Evolutionary conservation across 2,329 filamentous ascomycete genomes (phyloP).

Genomic region (Arthrobotrys iridis): DNA sequence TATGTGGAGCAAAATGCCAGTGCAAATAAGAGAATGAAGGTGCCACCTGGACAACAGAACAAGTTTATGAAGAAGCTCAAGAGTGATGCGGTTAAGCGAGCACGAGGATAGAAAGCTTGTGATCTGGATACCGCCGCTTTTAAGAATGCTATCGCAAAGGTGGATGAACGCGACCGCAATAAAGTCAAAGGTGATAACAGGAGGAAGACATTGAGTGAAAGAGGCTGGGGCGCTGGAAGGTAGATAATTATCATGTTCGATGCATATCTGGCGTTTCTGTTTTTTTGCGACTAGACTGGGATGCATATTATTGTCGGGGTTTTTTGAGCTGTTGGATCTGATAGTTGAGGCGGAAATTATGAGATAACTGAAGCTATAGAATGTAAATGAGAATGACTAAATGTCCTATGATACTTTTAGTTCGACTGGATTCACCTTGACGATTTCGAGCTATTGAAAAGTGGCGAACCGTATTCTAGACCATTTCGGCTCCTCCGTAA

Average conservation of each 20-base stretch:
- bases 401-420: no score
- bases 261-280: slow-evolving; percentile 33
- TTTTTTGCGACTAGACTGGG: slow-evolving; percentile 36
- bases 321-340: background rate
- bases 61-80: slow-evolving; percentile 53
- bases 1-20: slow-evolving; percentile 85
- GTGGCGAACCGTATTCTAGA: no score
- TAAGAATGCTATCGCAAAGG: background rate
- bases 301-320: slow-evolving; percentile 22
- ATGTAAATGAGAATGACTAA: background rate
- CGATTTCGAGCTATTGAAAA: no score
- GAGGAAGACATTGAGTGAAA: slow-evolving; percentile 12
- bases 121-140: slow-evolving; percentile 44
- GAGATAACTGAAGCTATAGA: background rate
- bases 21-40: slow-evolving; percentile 74
- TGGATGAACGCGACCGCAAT: slow-evolving; percentile 14
- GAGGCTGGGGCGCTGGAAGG: slow-evolving; percentile 31
- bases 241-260: background rate
- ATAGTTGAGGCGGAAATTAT: background rate
- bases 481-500: no score
- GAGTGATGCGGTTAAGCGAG: slow-evolving; percentile 43
- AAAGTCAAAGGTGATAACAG: slow-evolving; percentile 25
- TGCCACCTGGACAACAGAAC: slow-evolving; percentile 63
- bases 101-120: slow-evolving; percentile 49
- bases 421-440: no score